phyloP scores from a whole-genome alignment of 108 stramenopile species.

The Nitzschia sp. region DNA sequence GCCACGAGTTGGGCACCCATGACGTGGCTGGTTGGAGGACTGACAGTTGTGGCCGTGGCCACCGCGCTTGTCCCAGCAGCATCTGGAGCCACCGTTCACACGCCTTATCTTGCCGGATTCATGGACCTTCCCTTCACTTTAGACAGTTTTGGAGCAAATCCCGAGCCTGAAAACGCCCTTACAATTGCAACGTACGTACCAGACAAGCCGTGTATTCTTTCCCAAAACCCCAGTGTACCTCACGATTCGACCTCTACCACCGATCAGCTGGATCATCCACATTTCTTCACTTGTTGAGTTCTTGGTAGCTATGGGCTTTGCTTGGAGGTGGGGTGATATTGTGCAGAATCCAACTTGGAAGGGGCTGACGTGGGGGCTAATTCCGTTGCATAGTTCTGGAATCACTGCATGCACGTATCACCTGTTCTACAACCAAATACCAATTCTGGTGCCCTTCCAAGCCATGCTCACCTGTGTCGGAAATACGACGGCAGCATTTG shows the following conservation, averaged over 20 bases:
- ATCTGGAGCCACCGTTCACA: slow-evolving; percentile 60
- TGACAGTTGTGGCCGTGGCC: slow-evolving; percentile 56
- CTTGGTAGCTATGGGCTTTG: slow-evolving; percentile 89
- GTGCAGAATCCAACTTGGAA: slow-evolving; percentile 80
- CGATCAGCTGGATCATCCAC: slow-evolving; percentile 88
- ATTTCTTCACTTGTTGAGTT: slow-evolving; percentile 85
- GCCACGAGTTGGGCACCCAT: slow-evolving; percentile 69
- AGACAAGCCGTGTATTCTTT: too few relatives aligned
- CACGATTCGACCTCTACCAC: too few relatives aligned
- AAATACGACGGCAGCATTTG: slow-evolving; percentile 78
- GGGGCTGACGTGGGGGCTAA: slow-evolving; percentile 90
- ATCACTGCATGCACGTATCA: slow-evolving; percentile 94
- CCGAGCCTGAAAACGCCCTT: slow-evolving; percentile 63
- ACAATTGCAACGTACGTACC: slow-evolving; percentile 47
- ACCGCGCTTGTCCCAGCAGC: slow-evolving; percentile 69
- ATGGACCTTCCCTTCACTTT: slow-evolving; percentile 60
- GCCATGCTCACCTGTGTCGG: slow-evolving; percentile 79
- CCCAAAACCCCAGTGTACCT: too few relatives aligned
- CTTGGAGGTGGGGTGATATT: slow-evolving; percentile 79
- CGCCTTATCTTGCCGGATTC: slow-evolving; percentile 73
- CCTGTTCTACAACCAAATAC: slow-evolving; percentile 87
- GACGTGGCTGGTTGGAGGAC: slow-evolving; percentile 52
- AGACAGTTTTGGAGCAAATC: slow-evolving; percentile 34
- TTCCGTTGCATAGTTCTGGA: slow-evolving; percentile 88
- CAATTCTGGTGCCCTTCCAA: slow-evolving; percentile 85